Evolutionary conservation across 805 yeast species (phyloP).

Genomic region (Candida golubevii): DNA sequence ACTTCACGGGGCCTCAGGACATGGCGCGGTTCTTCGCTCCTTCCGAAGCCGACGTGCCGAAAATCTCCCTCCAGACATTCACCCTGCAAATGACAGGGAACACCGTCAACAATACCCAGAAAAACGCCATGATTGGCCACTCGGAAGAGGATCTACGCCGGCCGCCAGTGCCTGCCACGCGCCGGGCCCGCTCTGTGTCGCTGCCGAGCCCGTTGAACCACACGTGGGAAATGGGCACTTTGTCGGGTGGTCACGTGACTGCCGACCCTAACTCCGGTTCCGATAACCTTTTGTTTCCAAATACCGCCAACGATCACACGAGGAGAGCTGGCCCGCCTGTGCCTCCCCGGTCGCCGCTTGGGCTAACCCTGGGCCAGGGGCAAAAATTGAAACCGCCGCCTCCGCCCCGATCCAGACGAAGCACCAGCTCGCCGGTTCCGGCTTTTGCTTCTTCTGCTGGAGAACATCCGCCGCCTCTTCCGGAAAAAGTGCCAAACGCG

Average conservation of each 20-base stretch:
- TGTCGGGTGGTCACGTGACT: not conserved
- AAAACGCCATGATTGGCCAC: constrained; percentile 26
- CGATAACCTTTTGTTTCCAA: not conserved
- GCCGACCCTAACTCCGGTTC: not conserved
- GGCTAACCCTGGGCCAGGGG: not conserved
- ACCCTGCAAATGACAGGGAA: constrained; percentile 40
- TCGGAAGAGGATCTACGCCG: not conserved
- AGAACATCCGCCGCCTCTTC: constrained; percentile 15
- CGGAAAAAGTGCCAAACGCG: constrained; percentile 20
- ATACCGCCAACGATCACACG: not conserved
- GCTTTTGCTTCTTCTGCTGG: not conserved
- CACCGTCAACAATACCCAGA: constrained; percentile 31
- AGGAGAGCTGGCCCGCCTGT: constrained; percentile 12
- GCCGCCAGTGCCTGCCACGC: constrained; percentile 36
- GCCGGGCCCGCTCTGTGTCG: constrained; percentile 33
- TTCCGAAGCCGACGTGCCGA: constrained; percentile 18
- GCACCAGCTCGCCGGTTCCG: constrained; percentile 15
- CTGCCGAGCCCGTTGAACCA: constrained; percentile 21
- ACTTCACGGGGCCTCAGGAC: constrained; percentile 27
- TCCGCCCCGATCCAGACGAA: constrained; percentile 39
- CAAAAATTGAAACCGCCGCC: constrained; percentile 24
- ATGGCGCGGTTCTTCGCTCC: constrained; percentile 33
- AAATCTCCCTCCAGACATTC: constrained; percentile 36
- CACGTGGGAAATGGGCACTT: not conserved
- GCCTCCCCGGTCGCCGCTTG: constrained; percentile 25